A percentile compares a stretch with the other conserved stretches of the same genome.
phyloP scores from a whole-genome alignment of 179 eudicot species.

The Corrigiola litoralis region DNA sequence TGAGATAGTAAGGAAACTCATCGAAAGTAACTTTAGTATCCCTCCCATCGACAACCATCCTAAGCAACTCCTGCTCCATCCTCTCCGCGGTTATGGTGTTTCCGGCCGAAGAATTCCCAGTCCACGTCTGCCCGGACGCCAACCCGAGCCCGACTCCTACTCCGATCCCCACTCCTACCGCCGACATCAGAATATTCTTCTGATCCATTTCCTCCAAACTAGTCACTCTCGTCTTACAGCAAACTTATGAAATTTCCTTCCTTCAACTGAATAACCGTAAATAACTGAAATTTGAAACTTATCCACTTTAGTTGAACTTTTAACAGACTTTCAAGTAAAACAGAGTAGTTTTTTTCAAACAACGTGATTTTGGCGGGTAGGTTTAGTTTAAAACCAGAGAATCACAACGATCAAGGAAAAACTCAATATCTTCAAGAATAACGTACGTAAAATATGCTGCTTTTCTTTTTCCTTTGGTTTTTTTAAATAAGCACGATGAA shows the following conservation, averaged over 20 bases:
- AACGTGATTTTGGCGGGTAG: not conserved
- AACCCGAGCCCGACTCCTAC: conserved; percentile 82
- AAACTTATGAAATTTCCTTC: too few species aligned
- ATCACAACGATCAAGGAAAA: not conserved
- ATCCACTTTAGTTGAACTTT: too few species aligned
- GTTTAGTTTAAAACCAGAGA: not conserved
- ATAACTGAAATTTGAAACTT: too few species aligned
- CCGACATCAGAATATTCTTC: conserved; percentile 72
- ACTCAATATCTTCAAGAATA: too few species aligned
- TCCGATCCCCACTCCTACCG: conserved; percentile 83
- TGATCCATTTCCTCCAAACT: conserved; percentile 69
- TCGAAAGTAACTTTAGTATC: conserved; percentile 77
- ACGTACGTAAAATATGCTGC: too few species aligned
- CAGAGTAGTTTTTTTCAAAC: not conserved
- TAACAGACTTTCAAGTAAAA: too few species aligned
- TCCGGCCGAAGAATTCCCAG: conserved; percentile 29
- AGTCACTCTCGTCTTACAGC: too few species aligned
- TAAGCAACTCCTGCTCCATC: conserved; percentile 74
- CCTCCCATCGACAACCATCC: conserved; percentile 54
- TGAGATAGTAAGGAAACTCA: conserved; percentile 81
- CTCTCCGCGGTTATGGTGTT: conserved; percentile 38
- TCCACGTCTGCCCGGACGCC: conserved; percentile 79
- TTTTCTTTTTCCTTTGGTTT: not conserved
- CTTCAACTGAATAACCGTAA: too few species aligned
- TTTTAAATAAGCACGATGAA: too few species aligned